phyloP scores from a whole-genome alignment of 768 basidiomycete genomes.

The Coprinopsis strossmayeri region DNA sequence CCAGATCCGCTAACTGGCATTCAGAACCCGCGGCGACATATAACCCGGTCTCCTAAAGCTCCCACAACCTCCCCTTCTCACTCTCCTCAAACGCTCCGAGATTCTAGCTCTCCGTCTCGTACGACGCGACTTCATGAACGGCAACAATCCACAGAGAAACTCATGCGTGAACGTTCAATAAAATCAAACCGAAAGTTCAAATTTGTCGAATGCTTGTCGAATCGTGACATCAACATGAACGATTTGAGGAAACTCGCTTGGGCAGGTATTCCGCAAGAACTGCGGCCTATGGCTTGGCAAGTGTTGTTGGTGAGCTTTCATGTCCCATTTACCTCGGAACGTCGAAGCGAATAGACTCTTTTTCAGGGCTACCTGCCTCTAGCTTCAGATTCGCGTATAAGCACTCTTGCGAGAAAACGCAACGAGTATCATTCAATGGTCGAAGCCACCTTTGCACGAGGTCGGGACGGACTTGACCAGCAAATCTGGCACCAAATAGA shows the following conservation, averaged over 20 bases:
- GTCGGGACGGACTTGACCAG: slow-evolving; percentile 82
- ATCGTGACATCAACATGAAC: slow-evolving; percentile 77
- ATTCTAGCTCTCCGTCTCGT: neutral
- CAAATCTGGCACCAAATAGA: slow-evolving; percentile 99
- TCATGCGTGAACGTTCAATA: slow-evolving; percentile 70
- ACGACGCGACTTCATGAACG: slow-evolving; percentile 2
- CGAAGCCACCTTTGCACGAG: slow-evolving; percentile 82
- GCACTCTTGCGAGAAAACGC: slow-evolving; percentile 83
- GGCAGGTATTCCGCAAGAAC: slow-evolving; percentile 85
- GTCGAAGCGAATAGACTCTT: neutral
- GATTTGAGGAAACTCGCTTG: slow-evolving; percentile 90
- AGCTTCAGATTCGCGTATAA: slow-evolving; percentile 63
- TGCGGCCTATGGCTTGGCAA: slow-evolving; percentile 93
- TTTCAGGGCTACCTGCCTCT: slow-evolving; percentile 87
- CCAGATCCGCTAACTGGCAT: slow-evolving; percentile 59
- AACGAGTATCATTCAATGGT: slow-evolving; percentile 89
- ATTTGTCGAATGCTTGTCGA: slow-evolving; percentile 72
- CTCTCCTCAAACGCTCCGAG: neutral
- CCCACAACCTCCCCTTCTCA: slow-evolving; percentile 13
- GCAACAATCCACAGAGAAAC: slow-evolving; percentile 44
- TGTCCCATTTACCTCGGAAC: neutral
- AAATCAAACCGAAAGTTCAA: slow-evolving; percentile 73
- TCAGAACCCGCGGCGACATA: slow-evolving; percentile 31
- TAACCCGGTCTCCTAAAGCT: slow-evolving; percentile 21
- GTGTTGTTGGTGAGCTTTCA: slow-evolving; percentile 68